phyloP scores from a whole-genome alignment of 345 rosid genomes.

The Cardamine occulta region DNA sequence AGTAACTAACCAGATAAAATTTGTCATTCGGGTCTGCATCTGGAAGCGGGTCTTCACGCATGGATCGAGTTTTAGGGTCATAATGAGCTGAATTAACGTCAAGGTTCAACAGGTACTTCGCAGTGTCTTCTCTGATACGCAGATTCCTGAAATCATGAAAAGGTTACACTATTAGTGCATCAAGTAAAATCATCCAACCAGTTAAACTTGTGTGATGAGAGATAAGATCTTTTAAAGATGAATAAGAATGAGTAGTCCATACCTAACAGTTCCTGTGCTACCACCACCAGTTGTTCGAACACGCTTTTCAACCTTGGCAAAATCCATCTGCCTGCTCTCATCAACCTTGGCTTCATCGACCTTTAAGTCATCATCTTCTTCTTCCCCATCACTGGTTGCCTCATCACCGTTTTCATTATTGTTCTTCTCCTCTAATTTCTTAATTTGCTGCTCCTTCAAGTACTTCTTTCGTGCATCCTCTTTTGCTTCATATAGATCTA shows the following conservation, averaged over 20 bases:
- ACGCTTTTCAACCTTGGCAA: constrained; percentile 97
- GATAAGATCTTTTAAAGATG: not conserved
- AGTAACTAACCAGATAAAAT: constrained; percentile 57
- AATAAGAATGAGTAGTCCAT: constrained; percentile 8
- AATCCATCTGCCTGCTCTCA: constrained; percentile 96
- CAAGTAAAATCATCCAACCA: not conserved
- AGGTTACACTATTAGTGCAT: constrained; percentile 19
- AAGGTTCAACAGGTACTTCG: constrained; percentile 73
- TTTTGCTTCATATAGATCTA: constrained; percentile 79
- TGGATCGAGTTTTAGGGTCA: constrained; percentile 78
- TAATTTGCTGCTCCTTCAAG: constrained; percentile 76
- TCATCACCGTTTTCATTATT: constrained; percentile 50
- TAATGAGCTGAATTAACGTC: constrained; percentile 78
- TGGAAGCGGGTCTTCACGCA: constrained; percentile 87
- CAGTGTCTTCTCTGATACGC: constrained; percentile 83
- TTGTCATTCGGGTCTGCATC: constrained; percentile 78
- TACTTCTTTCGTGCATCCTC: constrained; percentile 77
- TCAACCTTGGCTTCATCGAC: constrained; percentile 92
- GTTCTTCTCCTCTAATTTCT: constrained; percentile 83
- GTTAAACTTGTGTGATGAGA: not conserved
- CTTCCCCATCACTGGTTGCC: constrained; percentile 71
- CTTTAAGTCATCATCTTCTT: constrained; percentile 71
- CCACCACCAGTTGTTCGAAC: constrained; percentile 98
- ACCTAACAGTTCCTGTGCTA: constrained; percentile 98
- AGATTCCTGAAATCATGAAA: constrained; percentile 51